Evolutionary conservation across 805 yeast species (phyloP), one percentile per base, ranked within the genome.

Genomic region (Yarrowia sp.): DNA sequence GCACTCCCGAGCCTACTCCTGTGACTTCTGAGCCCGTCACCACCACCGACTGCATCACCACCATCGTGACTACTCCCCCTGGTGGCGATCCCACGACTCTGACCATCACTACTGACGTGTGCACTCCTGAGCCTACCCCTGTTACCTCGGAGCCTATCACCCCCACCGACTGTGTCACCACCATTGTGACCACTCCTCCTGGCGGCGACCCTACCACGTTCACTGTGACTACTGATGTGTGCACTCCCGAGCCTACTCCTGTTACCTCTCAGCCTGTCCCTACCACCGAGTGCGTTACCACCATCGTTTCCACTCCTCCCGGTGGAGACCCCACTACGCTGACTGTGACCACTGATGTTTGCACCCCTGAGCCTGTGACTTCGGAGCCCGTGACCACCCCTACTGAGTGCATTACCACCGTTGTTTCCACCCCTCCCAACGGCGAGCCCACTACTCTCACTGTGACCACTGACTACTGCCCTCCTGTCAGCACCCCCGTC

Each of bases 401-500:
- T 9, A 33, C 39, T 0, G 53, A 32, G 53, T 47, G 53, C 8
- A 11, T 15, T 11, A 47, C 53, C n/a, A 47, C 53, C 6, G 31
- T 47, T 4, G 53, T 47, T 10, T 15, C 53, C 5, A 47, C 53
- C 5, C 53, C 53, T 32, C 38, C 38, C 3, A n/a, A n/a, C 13
- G 53, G 36, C 9, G 53, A 33, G 3, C 53, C 39, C 14, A 32
- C 36, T n/a, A 47, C 53, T 11, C 53, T 47, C 9, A 47, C 53
- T 10, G 53, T 47, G 28, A 47, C 53, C 28, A 47, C 53, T 2
- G 53, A 47, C 39, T 32, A 31, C 53, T 47, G 53, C 10, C 53
- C 53, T 45, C 51, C 51, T 8, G 51, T 45, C 18, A 45, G 51
- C 51, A 45, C 51, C 3, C 38, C 51, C 1, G 51, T 15, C 8